A percentile compares a stretch with the other conserved stretches of the same genome.
phyloP scores from a whole-genome alignment of 164 flowering plant genomes.

The Chimonanthus praecox region DNA sequence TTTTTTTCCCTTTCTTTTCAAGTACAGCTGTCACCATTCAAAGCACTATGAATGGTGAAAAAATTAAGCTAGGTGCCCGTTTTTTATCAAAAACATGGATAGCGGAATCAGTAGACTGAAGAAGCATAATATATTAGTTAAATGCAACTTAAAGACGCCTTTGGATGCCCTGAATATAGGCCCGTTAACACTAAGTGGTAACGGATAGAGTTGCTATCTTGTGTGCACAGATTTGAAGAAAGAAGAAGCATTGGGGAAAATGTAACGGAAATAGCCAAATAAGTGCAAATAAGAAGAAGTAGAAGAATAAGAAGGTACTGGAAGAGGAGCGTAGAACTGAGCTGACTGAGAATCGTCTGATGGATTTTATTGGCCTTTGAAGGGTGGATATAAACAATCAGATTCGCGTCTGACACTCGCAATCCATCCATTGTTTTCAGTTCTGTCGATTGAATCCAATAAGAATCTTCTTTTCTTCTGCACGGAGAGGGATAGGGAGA shows the following conservation, averaged over 20 bases:
- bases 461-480: too few species aligned
- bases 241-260: background rate
- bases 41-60: too few species aligned
- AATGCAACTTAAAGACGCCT: too few species aligned
- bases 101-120: background rate
- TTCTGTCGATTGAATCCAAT: background rate
- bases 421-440: background rate
- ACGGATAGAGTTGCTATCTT: background rate
- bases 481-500: too few species aligned
- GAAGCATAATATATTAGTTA: background rate
- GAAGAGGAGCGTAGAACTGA: slow-evolving; percentile 58
- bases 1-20: too few species aligned
- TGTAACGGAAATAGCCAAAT: background rate
- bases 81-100: background rate
- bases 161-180: too few species aligned
- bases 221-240: background rate
- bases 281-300: background rate
- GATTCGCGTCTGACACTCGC: slow-evolving; percentile 7
- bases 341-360: slow-evolving; percentile 49
- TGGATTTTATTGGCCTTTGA: slow-evolving; percentile 46
- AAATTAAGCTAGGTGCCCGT: too few species aligned
- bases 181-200: too few species aligned
- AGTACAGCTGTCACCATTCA: too few species aligned
- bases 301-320: slow-evolving; percentile 31
- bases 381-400: slow-evolving; percentile 64